phyloP scores from a whole-genome alignment of 768 basidiomycete species.

The Boletus vinaceobasis region DNA sequence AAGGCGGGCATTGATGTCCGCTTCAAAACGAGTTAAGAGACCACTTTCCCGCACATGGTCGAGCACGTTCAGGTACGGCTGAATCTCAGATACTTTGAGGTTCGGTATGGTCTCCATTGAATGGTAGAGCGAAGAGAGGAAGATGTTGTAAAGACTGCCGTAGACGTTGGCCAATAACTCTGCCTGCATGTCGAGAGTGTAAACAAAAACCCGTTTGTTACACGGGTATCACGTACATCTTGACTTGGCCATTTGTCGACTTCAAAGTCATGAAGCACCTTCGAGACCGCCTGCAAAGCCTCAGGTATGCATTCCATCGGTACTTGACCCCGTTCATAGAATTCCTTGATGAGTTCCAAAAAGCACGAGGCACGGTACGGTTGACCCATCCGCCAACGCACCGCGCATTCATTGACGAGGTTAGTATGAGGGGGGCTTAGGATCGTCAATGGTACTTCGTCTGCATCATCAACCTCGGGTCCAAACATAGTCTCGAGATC shows the following conservation, averaged over 20 bases:
- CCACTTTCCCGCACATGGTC: slow-evolving; percentile 68
- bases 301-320: slow-evolving; percentile 95
- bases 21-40: slow-evolving; percentile 67
- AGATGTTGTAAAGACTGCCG: slow-evolving; percentile 77
- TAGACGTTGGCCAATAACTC: slow-evolving; percentile 69
- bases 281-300: slow-evolving; percentile 70
- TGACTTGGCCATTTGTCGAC: slow-evolving; percentile 73
- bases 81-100: slow-evolving; percentile 68
- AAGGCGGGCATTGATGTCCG: slow-evolving; percentile 67
- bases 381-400: slow-evolving; percentile 86
- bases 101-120: slow-evolving; percentile 73
- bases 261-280: slow-evolving; percentile 66
- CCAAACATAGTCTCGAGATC: slow-evolving; percentile 90
- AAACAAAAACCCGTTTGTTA: slow-evolving; percentile 1
- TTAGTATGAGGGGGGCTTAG: slow-evolving; percentile 75
- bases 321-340: slow-evolving; percentile 86
- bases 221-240: slow-evolving; percentile 59
- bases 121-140: slow-evolving; percentile 82
- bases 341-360: slow-evolving; percentile 78
- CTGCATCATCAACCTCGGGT: slow-evolving; percentile 88
- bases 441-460: slow-evolving; percentile 93
- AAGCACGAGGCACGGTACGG: slow-evolving; percentile 77
- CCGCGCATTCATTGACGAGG: slow-evolving; percentile 81
- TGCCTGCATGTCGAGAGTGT: slow-evolving; percentile 37
- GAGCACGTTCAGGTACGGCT: slow-evolving; percentile 62